Base-by-base conservation (phyloP, 768 basidiomycete species). In the Mycena vulgaris region DNA sequence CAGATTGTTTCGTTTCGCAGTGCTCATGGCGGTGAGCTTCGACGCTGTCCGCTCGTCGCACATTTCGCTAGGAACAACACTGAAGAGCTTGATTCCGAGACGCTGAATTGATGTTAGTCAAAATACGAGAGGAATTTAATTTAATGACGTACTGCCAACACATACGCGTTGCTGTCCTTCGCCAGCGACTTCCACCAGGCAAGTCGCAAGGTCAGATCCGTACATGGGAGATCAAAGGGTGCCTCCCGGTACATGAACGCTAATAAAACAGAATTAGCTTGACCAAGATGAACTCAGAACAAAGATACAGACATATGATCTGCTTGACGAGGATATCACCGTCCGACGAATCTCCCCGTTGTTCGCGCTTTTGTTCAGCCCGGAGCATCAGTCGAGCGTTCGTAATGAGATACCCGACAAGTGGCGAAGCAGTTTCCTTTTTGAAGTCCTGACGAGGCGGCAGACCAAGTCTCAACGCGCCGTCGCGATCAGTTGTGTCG, bases 401-500 rank as follows among this genome's bases (percentile, higher is more conserved):
- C 11, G 27, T 63, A 13, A 63, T 55, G 9, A 63, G 35, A 35
- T 53, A 53, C 0, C 3, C 5, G 17, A 55, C 63, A 33, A 63
- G n/a, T 31, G 63, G 63, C 0, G 63, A 63, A 5, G 62, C 52
- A 3, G 63, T 63, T 28, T 53, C 1, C 9, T 33, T 53, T 11
- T 28, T 40, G n/a, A 55, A 63, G 31, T 42, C 31, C 2, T 27
- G 25, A 25, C 62, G 62, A 17, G 37, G 14, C 1, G 63, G 63
- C 23, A 63, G 63, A 13, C 4, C 39, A 14, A 63, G 63, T 16
- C 63, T 42, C 51, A 63, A 25, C 1, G 63, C 63, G n/a, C 63
- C 30, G 52, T 63, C 63, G 6, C 52, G 39, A 35, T 55, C 66
- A 5, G 75, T 71, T 11, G 71, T 73, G 47, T 76, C 75, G 3